Base-by-base conservation (phyloP, 805 yeast species). In the Starmerella potacharoeniae region DNA sequence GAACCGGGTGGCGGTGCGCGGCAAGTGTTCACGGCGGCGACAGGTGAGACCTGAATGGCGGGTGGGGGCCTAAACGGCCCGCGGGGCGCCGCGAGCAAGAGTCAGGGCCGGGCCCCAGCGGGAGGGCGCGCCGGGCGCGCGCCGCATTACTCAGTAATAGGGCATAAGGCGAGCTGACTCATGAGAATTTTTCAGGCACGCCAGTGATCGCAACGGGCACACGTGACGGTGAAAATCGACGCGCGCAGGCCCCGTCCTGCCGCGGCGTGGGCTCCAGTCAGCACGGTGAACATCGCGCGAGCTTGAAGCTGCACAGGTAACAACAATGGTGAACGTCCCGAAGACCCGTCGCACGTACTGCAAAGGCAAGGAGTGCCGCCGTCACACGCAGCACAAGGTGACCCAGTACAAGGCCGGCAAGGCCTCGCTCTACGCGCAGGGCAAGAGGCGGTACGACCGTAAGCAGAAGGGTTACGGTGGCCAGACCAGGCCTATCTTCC, bases 391-490 rank as follows among this genome's bases (percentile, higher is more conserved):
- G 80, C 98, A 93, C 95, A 93, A 91, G 84, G 98, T 93, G 74
- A 91, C 99, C 78, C 99, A 93, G 83, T 93, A 93, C 95, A 93
- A 93, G 75, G 96, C 97, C 75, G 98, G 99, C 81, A 93, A 93
- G 83, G 97, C 98, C 76, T 91, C 97, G 66, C 84, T 90, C 72
- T 89, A 83, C 75, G 96, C 97, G 70, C 97, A 93, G 82, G 99
- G 99, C 85, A 93, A 95, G 91, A 89, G 99, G 84, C 90, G 99
- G 83, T 93, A 93, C 82, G 98, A 93, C 91, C 96, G 99, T 81
- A 93, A 93, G 80, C 98, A 93, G 82, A 75, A 86, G 72, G 98
- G 98, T 89, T 93, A 83, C 81, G 99, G 99, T 87, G 99, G 99
- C 87, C 99, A 93, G 82, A 93, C 98, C 80, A 93, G 89, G 83